Evolutionary conservation across 495 filamentous ascomycete species (phyloP), one percentile per base, ranked within the genome.

Genomic region (Podospora pseudoanserina): DNA sequence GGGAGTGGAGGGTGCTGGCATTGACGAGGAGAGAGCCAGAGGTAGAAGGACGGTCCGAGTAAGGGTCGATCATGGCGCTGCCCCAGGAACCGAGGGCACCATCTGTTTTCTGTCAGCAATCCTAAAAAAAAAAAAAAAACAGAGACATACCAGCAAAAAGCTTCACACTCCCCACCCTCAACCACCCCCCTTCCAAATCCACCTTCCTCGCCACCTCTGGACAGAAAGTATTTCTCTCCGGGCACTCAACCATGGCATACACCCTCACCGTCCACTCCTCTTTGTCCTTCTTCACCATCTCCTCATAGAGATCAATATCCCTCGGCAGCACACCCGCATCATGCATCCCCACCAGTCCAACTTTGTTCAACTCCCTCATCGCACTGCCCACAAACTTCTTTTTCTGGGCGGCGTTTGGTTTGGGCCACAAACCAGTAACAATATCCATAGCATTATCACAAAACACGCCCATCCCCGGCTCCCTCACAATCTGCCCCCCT

Each of bases 401-500:
- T 65, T 85, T 88, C 66, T 80, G 79, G 16, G 76, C 78, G 4
- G 69, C 70, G 56, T 78, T 78, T 1, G 86, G 87, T 64, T 80
- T 82, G 1, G 86, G 86, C 80, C 85, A 88, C 16, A 85, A 63
- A 11, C 77, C 73, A 59, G 78, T 76, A 19, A 89, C 81, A 26
- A 88, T 76, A 63, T 88, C 87, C 82, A 90, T 88, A 2, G 87
- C 86, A 73, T 90, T 90, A 72, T 90, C 88, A 71, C 88, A 90
- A 72, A 90, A 89, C 11, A 90, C 87, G n/a, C 88, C 88, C 71
- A 78, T 79, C 1, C 87, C 86, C 0, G 87, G 87, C 4, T 79
- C 72, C 18, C 79, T 78, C 11, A 86, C 74, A 19, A 89, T 80
- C 58, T 88, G 84, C 0, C 88, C 88, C 1, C 88, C 88, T 1